Base-by-base conservation (phyloP, 2,329 filamentous ascomycete species). In the Atkinsonella texensis region DNA sequence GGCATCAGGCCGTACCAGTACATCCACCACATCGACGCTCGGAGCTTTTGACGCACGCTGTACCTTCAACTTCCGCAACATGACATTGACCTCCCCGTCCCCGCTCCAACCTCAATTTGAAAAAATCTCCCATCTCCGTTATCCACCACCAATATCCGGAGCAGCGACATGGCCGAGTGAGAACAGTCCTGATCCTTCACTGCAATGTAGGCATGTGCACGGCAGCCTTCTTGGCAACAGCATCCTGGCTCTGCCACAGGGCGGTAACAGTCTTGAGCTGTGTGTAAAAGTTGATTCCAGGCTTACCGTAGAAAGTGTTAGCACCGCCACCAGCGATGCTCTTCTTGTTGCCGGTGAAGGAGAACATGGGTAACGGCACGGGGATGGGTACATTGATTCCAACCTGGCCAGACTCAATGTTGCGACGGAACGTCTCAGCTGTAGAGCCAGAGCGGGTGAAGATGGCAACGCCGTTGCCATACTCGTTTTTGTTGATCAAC, bases 191-290 rank as follows among this genome's bases (percentile, higher is more conserved):
- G 6, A 28, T 44, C 17, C 53, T 60, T 28, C 28, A 69, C 56
- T 68, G 64, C 44, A 67, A 69, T 23, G 74, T 79, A 18, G 91
- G 91, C 91, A 97, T 97, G 55, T 87, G 79, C 11, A 94, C 89
- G 62, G 84, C 81, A 15, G 90, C 90, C 78, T 90, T 91, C 58
- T 83, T 86, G 51, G 82, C 84, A 47, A 93, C 79, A 1, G 89
- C 90, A 71, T 96, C 90, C 63, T 90, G 83, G 55, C 79, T 82
- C 63, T 82, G 81, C 93, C 93, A 98, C 66, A 94, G 72, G 58
- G 88, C 85, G 50, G 93, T 98, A 47, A 98, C 93, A 2, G 93
- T 98, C 86, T 98, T 97, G 65, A 87, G 80, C 73, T 97, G 93
- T 3, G 93, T 98, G 70, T 95, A 97, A 67, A 98, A 98, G 65